A percentile compares a stretch with the other conserved stretches of the same genome.
phyloP scores from a whole-genome alignment of 2,329 filamentous ascomycete genomes.

The Raffaelea arxii region DNA sequence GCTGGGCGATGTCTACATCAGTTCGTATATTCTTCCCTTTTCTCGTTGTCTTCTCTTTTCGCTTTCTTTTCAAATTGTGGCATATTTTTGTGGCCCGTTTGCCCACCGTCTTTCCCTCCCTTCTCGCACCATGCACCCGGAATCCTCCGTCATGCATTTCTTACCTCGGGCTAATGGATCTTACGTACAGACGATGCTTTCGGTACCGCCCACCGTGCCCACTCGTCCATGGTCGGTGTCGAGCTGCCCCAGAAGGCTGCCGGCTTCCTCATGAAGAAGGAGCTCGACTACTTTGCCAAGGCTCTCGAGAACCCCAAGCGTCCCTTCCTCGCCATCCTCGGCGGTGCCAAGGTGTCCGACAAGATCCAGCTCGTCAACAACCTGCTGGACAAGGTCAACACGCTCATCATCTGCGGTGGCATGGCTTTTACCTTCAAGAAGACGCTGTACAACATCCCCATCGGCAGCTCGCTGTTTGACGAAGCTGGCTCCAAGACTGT shows the following conservation, averaged over 20 bases:
- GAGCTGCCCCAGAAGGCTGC: conserved; percentile 94
- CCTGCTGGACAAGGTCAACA: conserved; percentile 95
- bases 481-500: conserved; percentile 92
- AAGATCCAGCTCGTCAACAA: conserved; percentile 99
- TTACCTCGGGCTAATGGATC: conserved; percentile 17
- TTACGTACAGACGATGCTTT: conserved; percentile 75
- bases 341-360: conserved; percentile 96
- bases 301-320: conserved; percentile 87
- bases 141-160: no score
- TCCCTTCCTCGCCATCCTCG: conserved; percentile 96
- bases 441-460: conserved; percentile 82
- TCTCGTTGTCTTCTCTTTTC: not conserved
- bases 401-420: conserved; percentile 87
- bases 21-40: conserved; percentile 54
- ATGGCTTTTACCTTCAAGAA: conserved; percentile 99
- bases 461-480: conserved; percentile 87
- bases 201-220: conserved; percentile 93
- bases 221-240: conserved; percentile 98
- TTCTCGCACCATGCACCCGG: no score
- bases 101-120: no score
- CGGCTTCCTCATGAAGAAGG: conserved; percentile 99
- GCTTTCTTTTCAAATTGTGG: no score
- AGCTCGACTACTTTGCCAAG: conserved; percentile 98
- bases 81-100: no score
- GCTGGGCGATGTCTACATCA: conserved; percentile 93